Evolutionary conservation across 495 filamentous ascomycete species (phyloP), one percentile per base, ranked within the genome.

Genomic region (Hypoxylon trugodes): DNA sequence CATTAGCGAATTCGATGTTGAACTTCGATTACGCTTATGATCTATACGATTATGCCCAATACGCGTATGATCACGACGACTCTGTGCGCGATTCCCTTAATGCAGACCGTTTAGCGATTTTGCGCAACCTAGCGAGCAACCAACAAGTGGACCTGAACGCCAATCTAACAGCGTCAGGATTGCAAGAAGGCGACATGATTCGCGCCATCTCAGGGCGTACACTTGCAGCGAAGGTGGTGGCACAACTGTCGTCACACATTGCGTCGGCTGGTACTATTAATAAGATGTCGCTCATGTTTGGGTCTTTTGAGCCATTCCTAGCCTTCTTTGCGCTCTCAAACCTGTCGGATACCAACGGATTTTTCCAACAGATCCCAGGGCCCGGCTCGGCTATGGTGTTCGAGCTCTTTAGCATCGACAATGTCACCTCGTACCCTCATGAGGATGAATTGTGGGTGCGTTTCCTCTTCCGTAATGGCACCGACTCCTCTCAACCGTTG

Each of bases 11-110:
- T 0, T 45, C 61, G 7, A 49, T 69, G 58, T 59, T 72, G 19
- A 76, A 72, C 56, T 80, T 74, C 55, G 66, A 67, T 26, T 70
- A 79, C 25, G 78, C 78, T 1, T 79, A 76, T 45, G 58, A 72
- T n/a, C 35, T 80, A 12, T 81, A 79, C 64, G 76, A 79, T 41
- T 78, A 75, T 51, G 77, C 76, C n/a, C 35, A 30, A 4, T 81
- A 76, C 47, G 70, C 68, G 30, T 75, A 73, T 56, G 65, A 52
- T 40, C 77, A 81, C 53, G 62, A 75, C 62, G 57, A 58, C n/a
- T 51, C 59, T 1, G 69, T 68, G 5, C 59, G 33, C 4, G 19
- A 47, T 0, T 18, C 40, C 16, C 67, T 80, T 2, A 60, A 52
- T 10, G 32, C 6, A 0, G 62, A 46, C 18, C 65, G 72, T 1